Evolutionary conservation across 2,329 filamentous ascomycete genomes (phyloP), one percentile per base, ranked within the genome.

Genomic region (Alternaria angustiovoidea): DNA sequence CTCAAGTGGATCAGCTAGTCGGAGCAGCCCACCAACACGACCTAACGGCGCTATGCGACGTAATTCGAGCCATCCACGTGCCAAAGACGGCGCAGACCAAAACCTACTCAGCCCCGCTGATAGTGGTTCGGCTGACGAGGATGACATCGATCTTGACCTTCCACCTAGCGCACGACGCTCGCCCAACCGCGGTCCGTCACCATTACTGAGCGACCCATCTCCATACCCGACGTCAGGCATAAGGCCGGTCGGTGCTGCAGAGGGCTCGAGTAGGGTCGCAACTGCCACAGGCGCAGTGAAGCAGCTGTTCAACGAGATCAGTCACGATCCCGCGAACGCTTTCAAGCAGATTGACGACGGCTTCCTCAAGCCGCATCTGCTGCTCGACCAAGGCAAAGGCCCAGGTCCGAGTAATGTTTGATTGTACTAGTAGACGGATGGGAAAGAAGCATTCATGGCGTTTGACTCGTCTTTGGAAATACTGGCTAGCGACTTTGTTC

Each of bases 291-390:
- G 88, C 30, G 91, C 93, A 0, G 88, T 97, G 59, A 88, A 89
- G 57, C 91, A 94, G 74, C 83, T 99, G 8, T 88, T 96, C 68
- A 91, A 86, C 26, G 88, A 88, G 1, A 86, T 91, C 16, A 87
- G 91, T 1, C 93, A 96, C 51, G 95, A 99, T 76, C 93, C 96
- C 44, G 91, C 92, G 9, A 93, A 91, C 46, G 88, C 96, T 81
- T 96, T 99, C 79, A 89, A 89, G 68, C 94, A 97, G 80, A 82
- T 99, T 61, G 95, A 99, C 77, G 95, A 99, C 79, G 93, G 94
- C 62, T 97, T 93, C 77, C 94, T 98, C 79, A 98, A 98, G 83
- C 94, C 94, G 18, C 92, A 90, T 75, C 81, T 98, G 56, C 79
- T 98, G 66, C 85, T 98, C 20, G 94, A 97, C 79, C 91, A 79